phyloP scores from a whole-genome alignment of 78 protist species.

The Planoprotostelium fungivorum region DNA sequence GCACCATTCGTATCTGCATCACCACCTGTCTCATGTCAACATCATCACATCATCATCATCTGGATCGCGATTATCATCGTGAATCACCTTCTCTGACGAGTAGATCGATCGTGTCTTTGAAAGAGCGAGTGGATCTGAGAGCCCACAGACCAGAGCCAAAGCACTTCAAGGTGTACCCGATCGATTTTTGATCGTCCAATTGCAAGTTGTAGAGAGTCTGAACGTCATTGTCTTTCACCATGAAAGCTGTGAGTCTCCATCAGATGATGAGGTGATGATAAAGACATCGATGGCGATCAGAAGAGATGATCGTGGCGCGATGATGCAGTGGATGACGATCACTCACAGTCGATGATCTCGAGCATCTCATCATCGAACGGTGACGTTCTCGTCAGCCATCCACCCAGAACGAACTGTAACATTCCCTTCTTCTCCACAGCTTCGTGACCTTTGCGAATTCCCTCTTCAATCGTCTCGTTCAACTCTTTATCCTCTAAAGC shows the following conservation, averaged over 20 bases:
- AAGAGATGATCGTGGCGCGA: too few relatives aligned
- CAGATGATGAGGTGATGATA: not conserved
- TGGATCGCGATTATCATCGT: too few relatives aligned
- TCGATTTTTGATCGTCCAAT: not conserved
- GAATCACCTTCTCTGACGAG: constrained; percentile 49
- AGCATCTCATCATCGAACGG: not conserved
- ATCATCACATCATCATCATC: constrained; percentile 4
- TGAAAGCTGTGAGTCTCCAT: not conserved
- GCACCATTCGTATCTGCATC: constrained; percentile 20
- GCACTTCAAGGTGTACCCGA: constrained; percentile 22
- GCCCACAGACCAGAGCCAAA: constrained; percentile 66
- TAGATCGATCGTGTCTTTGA: constrained; percentile 42
- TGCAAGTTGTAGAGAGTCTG: not conserved
- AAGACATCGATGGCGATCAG: too few relatives aligned
- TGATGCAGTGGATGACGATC: too few relatives aligned
- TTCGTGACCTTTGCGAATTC: not conserved
- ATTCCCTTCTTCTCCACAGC: not conserved
- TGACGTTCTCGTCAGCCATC: not conserved
- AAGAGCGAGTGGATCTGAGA: constrained; percentile 37
- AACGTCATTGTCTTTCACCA: not conserved
- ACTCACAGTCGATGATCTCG: not conserved
- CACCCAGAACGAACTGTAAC: too few relatives aligned
- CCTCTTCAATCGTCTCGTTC: not conserved
- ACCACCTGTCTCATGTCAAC: not conserved
- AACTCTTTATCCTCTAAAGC: not conserved